Conservation (phyloP, 495 filamentous ascomycete species). For the Penicillium paradoxum region DNA sequence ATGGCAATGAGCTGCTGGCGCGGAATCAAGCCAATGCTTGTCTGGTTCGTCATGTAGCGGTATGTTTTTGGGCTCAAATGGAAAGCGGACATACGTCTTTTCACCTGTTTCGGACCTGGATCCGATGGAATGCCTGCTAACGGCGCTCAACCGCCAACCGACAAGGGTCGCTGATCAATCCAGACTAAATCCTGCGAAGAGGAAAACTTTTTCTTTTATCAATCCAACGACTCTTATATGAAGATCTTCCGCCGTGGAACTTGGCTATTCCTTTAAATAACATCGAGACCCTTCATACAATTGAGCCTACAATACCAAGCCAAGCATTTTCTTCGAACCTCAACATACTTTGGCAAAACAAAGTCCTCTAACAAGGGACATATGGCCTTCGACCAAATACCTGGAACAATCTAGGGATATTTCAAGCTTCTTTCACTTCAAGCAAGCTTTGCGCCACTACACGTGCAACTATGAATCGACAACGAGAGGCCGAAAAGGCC, state of each 20-base stretch:
- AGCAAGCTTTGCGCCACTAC: neutral
- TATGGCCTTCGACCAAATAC: neutral
- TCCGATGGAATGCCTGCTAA: conserved; percentile 16
- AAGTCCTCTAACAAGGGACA: conserved; percentile 1
- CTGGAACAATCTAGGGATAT: neutral
- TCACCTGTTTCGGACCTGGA: conserved; percentile 15
- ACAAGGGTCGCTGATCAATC: conserved; percentile 14
- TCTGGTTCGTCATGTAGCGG: conserved; percentile 15
- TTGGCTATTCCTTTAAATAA: neutral
- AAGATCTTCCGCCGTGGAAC: neutral
- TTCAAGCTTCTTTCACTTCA: neutral
- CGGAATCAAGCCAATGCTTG: conserved; percentile 16
- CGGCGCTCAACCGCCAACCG: conserved; percentile 5
- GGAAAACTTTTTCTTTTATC: conserved; percentile 2
- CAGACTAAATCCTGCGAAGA: conserved; percentile 6
- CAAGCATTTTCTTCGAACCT: neutral
- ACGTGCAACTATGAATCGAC: conserved; percentile 30
- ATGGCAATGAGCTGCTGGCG: conserved; percentile 12
- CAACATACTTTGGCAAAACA: neutral
- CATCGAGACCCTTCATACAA: neutral
- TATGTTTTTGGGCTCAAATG: conserved; percentile 12
- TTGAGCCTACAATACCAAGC: neutral
- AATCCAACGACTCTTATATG: conserved; percentile 3
- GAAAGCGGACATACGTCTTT: neutral
- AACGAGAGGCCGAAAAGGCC: conserved; percentile 40